Evolutionary conservation across 2,329 filamentous ascomycete species (phyloP), one percentile per base, ranked within the genome.

Genomic region (Aspergillus sp.): DNA sequence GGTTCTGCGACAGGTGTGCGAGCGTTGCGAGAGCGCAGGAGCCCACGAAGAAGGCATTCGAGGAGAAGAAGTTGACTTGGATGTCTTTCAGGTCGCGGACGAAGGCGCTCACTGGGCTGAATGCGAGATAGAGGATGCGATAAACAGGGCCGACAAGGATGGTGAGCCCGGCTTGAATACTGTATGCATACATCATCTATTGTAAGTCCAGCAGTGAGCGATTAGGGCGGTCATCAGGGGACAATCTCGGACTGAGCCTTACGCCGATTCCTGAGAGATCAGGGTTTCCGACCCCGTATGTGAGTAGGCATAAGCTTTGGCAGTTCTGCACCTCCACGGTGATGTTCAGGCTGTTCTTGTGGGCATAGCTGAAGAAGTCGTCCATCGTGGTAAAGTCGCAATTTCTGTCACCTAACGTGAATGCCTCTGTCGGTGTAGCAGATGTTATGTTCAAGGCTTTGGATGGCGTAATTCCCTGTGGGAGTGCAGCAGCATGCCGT

Each of bases 111-210:
- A 45, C 31, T 19, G 31, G 54, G 17, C 27, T 48, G 5, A 52
- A 21, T 11, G 54, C 17, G 31, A 52, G 47, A 44, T 56, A 46
- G 15, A 56, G 40, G 3, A 56, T 6, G n/a, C 47, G 54, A 23
- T 56, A 56, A 6, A 56, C 33, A 4, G 54, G 54, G 23, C 54
- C 54, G 4, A 46, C 37, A 5, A 56, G 48, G 33, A 56, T 56
- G 21, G 54, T 56, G 7, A 56, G 24, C 3, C 17, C 40, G 19
- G 54, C 52, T 40, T 56, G 48, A 15, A 56, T 19, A 9, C 27
- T 56, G 23, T 56, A 56, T 33, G 54, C 54, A 14, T 31, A 46
- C 54, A 56, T 56, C 54, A 56, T 56, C 54, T 56, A 23, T 37
- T 1, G 9, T 31, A 3, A 11, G 27, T 31, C 27, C 1, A 31